These are phyloP conservation scores for Ceratocystis variospora DNA, from an alignment of 2,329 filamentous ascomycete genomes.

Conservation along the genomic window DNA sequence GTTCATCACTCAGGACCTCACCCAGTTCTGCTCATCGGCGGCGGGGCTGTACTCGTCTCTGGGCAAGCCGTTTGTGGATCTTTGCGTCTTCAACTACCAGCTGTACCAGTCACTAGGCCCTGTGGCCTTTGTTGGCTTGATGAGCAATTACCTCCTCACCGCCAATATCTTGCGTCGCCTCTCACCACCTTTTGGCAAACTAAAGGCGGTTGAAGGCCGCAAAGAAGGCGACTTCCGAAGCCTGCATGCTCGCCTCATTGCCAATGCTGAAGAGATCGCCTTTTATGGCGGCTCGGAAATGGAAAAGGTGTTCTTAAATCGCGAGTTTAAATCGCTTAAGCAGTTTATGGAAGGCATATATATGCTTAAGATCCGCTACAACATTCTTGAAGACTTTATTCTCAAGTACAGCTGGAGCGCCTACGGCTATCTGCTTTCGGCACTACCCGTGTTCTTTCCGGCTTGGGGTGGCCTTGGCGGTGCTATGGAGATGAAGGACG, in stretches of 20 bases:
- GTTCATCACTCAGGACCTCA: conserved; percentile 94
- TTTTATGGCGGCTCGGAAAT: conserved; percentile 95
- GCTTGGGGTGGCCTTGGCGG: conserved; percentile 82
- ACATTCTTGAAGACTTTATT: conserved; percentile 96
- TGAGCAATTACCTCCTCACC: conserved; percentile 89
- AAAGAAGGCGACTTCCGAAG: conserved; percentile 92
- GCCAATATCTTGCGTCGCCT: conserved; percentile 77
- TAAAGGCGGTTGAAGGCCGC: conserved; percentile 89
- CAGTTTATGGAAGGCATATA: conserved; percentile 98
- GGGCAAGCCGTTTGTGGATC: conserved; percentile 94
- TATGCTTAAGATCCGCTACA: conserved; percentile 93
- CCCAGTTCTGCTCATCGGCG: conserved; percentile 83
- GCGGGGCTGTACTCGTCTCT: conserved; percentile 89
- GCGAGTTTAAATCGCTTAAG: conserved; percentile 83
- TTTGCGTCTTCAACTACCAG: conserved; percentile 97
- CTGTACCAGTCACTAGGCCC: conserved; percentile 84
- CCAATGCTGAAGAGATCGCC: conserved; percentile 93
- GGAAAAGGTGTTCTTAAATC: conserved; percentile 83
- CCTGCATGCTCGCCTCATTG: conserved; percentile 79
- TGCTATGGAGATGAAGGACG: conserved; percentile 48
- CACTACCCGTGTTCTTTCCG: conserved; percentile 83
- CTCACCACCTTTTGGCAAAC: conserved; percentile 89
- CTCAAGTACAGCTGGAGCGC: conserved; percentile 98
- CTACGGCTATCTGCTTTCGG: conserved; percentile 87
- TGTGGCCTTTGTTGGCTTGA: conserved; percentile 67